Evolutionary conservation across 1,284 basidiomycete species (phyloP).

Genomic region (Anthracocystis walkeri): DNA sequence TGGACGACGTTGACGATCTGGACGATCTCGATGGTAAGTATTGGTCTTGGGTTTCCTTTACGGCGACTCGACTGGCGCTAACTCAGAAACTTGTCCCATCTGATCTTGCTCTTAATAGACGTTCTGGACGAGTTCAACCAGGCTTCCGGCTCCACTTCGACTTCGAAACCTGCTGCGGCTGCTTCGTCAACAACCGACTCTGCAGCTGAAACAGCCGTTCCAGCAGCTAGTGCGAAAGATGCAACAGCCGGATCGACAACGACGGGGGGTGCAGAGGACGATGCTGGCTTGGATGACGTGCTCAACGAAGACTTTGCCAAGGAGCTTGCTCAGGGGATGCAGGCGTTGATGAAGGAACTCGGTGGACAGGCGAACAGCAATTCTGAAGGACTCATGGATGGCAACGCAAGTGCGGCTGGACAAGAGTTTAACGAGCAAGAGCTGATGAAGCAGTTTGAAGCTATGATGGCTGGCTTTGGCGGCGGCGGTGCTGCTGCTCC

Average conservation of each 20-base stretch:
- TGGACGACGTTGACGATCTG: conserved; percentile 59
- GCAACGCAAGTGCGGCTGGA: conserved; percentile 9
- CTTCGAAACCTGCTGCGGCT: conserved; percentile 59
- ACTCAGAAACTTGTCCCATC: not conserved
- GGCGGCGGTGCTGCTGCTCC: conserved; percentile 14
- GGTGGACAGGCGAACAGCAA: conserved; percentile 43
- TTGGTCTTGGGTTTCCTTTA: not conserved
- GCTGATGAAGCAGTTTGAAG: conserved; percentile 67
- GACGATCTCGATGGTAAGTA: conserved; percentile 67
- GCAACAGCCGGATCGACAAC: conserved; percentile 1
- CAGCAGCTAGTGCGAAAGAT: conserved; percentile 5
- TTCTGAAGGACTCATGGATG: conserved; percentile 28
- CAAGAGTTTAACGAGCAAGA: conserved; percentile 60
- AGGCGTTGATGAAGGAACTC: conserved; percentile 81
- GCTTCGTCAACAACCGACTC: conserved; percentile 27
- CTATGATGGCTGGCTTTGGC: conserved; percentile 64
- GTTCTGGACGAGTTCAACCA: conserved; percentile 73
- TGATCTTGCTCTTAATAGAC: conserved; percentile 70
- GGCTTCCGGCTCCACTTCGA: conserved; percentile 38
- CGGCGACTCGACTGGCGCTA: not conserved
- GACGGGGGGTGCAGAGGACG: conserved; percentile 12
- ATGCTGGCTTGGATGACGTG: conserved; percentile 55
- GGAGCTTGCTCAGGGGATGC: conserved; percentile 85
- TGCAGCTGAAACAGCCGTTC: conserved; percentile 56
- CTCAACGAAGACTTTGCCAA: conserved; percentile 75